These are phyloP conservation scores for Saccharum hybrid DNA, from an alignment of 202 grass and related monocot genomes.

Conservation along the genomic window DNA sequence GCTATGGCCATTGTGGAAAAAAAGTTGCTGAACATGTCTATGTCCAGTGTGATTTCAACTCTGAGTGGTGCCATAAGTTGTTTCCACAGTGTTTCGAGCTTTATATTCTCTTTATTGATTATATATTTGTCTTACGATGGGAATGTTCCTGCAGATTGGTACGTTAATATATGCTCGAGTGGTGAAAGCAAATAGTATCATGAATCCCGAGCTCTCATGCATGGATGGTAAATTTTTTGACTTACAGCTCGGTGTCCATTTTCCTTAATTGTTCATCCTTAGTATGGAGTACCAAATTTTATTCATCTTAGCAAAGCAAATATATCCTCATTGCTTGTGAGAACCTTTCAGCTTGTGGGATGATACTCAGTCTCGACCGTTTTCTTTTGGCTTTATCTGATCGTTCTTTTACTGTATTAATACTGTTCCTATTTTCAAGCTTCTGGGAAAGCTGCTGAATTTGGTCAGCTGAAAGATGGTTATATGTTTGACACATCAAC, in stretches of 20 bases:
- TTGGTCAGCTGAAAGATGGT: constrained; percentile 75
- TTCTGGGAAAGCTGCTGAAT: constrained; percentile 82
- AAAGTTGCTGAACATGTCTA: neutral
- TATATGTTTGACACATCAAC: constrained; percentile 94
- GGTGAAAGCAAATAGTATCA: constrained; percentile 88
- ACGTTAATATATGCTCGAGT: constrained; percentile 87
- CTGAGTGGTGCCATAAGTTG: constrained; percentile 1
- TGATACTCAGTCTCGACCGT: neutral
- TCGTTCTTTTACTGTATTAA: constrained; percentile 20
- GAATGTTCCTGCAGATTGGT: constrained; percentile 72
- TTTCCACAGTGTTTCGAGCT: neutral
- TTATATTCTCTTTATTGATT: constrained; percentile 33
- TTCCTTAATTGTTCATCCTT: neutral
- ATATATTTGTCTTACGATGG: constrained; percentile 6
- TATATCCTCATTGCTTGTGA: neutral
- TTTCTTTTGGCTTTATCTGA: neutral
- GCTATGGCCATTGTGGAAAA: too few species aligned
- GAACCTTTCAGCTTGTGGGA: constrained; percentile 12
- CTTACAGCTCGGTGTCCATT: constrained; percentile 13
- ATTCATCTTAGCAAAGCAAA: constrained; percentile 15
- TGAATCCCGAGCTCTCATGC: constrained; percentile 97
- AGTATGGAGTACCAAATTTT: neutral
- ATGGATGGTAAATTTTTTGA: constrained; percentile 76
- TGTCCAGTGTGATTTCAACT: neutral
- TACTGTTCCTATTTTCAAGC: constrained; percentile 49